phyloP scores from a whole-genome alignment of 257 asterid species.

The Phtheirospermum japonicum region DNA sequence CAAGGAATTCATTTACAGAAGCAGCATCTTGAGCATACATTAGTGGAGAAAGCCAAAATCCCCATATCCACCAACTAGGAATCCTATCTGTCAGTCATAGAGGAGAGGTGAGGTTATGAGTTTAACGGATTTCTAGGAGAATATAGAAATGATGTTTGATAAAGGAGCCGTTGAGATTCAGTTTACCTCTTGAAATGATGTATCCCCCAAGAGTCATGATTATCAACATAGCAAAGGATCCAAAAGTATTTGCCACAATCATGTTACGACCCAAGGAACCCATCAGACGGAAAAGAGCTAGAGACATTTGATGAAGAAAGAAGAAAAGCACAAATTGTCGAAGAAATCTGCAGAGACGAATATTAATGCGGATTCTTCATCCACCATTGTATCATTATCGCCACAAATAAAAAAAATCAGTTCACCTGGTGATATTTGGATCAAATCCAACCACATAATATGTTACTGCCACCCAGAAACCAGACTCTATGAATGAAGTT shows the following conservation, averaged over 20 bases:
- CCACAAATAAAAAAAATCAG: constrained; percentile 14
- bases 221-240: constrained; percentile 93
- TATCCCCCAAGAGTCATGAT: constrained; percentile 95
- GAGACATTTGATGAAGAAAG: constrained; percentile 91
- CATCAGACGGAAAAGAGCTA: constrained; percentile 83
- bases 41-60: constrained; percentile 88
- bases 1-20: constrained; percentile 90
- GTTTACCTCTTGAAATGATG: constrained; percentile 88
- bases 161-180: background rate
- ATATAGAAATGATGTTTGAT: constrained; percentile 12
- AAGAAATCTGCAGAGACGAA: constrained; percentile 59
- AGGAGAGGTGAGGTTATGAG: constrained; percentile 19
- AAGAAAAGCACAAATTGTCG: constrained; percentile 73
- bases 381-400: constrained; percentile 15
- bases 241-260: constrained; percentile 97
- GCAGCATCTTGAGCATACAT: constrained; percentile 94
- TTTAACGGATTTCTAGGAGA: background rate
- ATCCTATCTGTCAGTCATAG: constrained; percentile 63
- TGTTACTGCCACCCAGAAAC: constrained; percentile 88
- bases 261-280: constrained; percentile 92
- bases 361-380: constrained; percentile 27
- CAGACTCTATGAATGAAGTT: constrained; percentile 77
- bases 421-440: constrained; percentile 80
- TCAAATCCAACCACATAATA: constrained; percentile 89
- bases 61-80: constrained; percentile 98